Evolutionary conservation across 2,329 filamentous ascomycete species (phyloP).

Genomic region (Stachybotrys chartarum): DNA sequence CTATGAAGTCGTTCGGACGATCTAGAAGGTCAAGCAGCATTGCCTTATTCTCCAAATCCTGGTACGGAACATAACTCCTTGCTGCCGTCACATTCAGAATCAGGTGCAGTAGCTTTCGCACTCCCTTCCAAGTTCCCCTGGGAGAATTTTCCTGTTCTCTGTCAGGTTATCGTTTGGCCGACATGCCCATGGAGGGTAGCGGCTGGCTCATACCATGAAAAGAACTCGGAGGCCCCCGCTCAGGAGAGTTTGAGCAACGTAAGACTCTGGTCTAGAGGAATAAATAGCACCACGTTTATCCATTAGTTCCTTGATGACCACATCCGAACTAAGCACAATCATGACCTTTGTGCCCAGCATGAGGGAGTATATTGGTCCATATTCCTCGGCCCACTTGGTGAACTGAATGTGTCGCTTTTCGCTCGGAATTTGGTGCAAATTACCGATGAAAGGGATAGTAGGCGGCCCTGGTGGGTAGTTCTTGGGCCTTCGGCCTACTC

Average conservation of each 20-base stretch:
- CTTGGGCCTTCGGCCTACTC: constrained; percentile 1
- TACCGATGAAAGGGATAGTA: constrained; percentile 42
- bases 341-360: constrained; percentile 40
- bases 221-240: constrained; percentile 4
- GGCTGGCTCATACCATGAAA: constrained; percentile 41
- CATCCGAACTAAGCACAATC: constrained; percentile 37
- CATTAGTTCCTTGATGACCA: constrained; percentile 41
- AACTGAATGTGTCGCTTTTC: constrained; percentile 36
- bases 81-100: constrained; percentile 30
- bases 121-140: constrained; percentile 4
- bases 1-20: constrained; percentile 31
- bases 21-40: constrained; percentile 29
- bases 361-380: constrained; percentile 42
- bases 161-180: no score
- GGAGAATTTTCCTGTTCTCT: no score
- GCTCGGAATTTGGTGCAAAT: constrained; percentile 41
- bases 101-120: constrained; percentile 24
- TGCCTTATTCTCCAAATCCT: constrained; percentile 35
- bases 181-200: no score
- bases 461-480: constrained; percentile 36
- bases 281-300: constrained; percentile 44
- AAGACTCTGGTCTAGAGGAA: constrained; percentile 27
- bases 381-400: constrained; percentile 43
- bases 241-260: constrained; percentile 2
- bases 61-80: constrained; percentile 29